Conservation (phyloP, 139 green algal genomes). For the Astrephomene gubernaculifera region DNA sequence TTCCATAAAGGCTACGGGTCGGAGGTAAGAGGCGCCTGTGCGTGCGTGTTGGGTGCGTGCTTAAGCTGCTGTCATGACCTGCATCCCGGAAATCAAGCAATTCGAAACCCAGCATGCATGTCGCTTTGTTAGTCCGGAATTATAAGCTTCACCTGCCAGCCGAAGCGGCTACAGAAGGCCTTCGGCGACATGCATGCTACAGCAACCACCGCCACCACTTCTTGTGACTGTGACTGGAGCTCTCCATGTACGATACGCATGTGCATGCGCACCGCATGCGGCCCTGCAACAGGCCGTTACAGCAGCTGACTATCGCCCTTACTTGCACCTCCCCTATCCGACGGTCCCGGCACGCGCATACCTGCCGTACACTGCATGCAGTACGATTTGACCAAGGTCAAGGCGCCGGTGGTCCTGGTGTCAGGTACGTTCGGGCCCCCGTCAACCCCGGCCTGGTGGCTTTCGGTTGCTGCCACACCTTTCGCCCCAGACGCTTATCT, state of each 20-base stretch:
- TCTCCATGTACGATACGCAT: neutral
- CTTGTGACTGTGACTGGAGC: neutral
- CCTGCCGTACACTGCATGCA: too few species aligned
- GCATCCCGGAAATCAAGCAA: neutral
- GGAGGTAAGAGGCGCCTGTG: constrained; percentile 20
- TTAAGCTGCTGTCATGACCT: too few species aligned
- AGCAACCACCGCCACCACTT: too few species aligned
- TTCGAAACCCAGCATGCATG: neutral
- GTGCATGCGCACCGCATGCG: neutral
- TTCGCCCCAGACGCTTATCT: neutral
- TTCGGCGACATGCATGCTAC: too few species aligned
- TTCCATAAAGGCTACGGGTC: constrained; percentile 37
- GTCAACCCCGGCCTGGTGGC: neutral
- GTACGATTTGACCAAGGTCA: constrained; percentile 40
- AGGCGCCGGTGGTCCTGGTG: constrained; percentile 20
- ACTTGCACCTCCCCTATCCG: too few species aligned
- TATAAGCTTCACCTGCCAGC: too few species aligned
- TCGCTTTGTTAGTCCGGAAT: neutral
- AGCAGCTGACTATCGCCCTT: too few species aligned
- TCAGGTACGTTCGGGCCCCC: constrained; percentile 25
- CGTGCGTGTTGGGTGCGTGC: too few species aligned
- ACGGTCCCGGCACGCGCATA: too few species aligned
- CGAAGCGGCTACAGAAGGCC: too few species aligned
- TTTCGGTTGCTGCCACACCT: neutral
- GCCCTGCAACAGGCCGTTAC: too few species aligned